A percentile compares a stretch with the other conserved stretches of the same genome.
phyloP scores from a whole-genome alignment of 2,329 filamentous ascomycete genomes.

The Exophiala phaeomuriformis region DNA sequence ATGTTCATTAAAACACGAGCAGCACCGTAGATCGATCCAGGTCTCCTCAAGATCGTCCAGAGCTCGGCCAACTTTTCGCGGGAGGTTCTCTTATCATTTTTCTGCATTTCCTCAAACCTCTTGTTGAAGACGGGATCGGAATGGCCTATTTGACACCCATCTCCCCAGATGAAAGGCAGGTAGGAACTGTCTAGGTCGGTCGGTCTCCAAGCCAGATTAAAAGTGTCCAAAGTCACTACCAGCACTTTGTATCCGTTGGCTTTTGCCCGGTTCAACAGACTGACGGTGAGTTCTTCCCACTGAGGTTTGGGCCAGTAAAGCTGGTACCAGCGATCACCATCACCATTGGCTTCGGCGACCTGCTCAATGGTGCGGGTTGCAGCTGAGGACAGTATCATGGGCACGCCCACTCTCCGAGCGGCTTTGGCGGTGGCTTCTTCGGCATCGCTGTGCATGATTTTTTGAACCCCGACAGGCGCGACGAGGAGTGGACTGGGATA shows the following conservation, averaged over 20 bases:
- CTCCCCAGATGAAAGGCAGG: slow-evolving; percentile 34
- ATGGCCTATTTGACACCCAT: slow-evolving; percentile 55
- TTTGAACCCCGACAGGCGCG: slow-evolving; percentile 63
- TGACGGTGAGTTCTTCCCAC: slow-evolving; percentile 57
- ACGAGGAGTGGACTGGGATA: slow-evolving; percentile 51
- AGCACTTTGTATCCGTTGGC: slow-evolving; percentile 55
- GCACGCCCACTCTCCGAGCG: slow-evolving; percentile 52
- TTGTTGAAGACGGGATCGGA: slow-evolving; percentile 58
- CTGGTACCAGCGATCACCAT: slow-evolving; percentile 59
- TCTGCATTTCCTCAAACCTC: slow-evolving; percentile 43
- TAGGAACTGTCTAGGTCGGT: slow-evolving; percentile 56
- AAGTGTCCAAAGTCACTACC: slow-evolving; percentile 66
- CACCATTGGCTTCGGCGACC: slow-evolving; percentile 50
- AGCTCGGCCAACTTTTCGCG: slow-evolving; percentile 30
- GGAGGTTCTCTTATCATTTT: slow-evolving; percentile 41
- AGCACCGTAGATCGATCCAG: slow-evolving; percentile 25
- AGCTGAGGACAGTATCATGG: slow-evolving; percentile 61
- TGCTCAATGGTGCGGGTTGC: slow-evolving; percentile 58
- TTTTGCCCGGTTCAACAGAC: slow-evolving; percentile 54
- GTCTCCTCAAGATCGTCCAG: slow-evolving; percentile 19
- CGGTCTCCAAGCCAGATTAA: slow-evolving; percentile 60
- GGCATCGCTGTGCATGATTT: slow-evolving; percentile 56
- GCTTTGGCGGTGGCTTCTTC: slow-evolving; percentile 57
- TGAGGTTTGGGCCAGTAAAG: slow-evolving; percentile 59
- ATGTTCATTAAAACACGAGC: slow-evolving; percentile 22